Evolutionary conservation across 2,329 filamentous ascomycete genomes (phyloP), one percentile per base, ranked within the genome.

Genomic region (Pyricularia pennisetigena): DNA sequence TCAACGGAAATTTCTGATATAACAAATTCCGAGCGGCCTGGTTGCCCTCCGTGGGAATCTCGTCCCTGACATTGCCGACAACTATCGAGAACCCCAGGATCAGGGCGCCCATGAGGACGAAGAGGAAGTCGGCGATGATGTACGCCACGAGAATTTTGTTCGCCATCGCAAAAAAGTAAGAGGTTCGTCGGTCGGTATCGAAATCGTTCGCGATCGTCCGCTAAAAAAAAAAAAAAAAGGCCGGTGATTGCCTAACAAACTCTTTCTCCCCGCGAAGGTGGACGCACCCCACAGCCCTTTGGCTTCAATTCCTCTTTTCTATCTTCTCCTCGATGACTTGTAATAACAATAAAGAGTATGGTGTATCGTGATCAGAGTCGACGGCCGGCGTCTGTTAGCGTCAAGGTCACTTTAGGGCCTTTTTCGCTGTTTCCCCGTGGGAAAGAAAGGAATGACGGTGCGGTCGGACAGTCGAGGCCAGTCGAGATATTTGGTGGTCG

Each of bases 51-150:
- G 72, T 74, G 35, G 83, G 79, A 14, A 71, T 66, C 70, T 83
- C 75, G 75, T 79, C 77, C 75, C 80, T 78, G 69, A 79, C 77
- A 70, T 80, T 82, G 72, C 79, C 78, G 71, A 84, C 83, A 72
- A 86, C 78, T 75, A 87, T 74, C 67, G 80, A 83, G 76, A 87
- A 87, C 69, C 79, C 84, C 70, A 88, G 76, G 75, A 85, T 81
- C 74, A 87, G 76, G 72, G 82, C 79, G 68, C 85, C 85, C 70
- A 83, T 83, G 68, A 78, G 74, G 71, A 84, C 79, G 75, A 87
- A 87, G 72, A 87, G 75, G 68, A 78, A 70, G 74, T 86, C 83
- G 74, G 79, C 76, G 71, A 75, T 76, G 71, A 85, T 74, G 69
- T 84, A 84, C 71, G 82, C 77, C 71, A 81, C 71, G 69, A 86